Base-by-base conservation (phyloP, 1,284 basidiomycete species). In the Pseudozyma sp. region DNA sequence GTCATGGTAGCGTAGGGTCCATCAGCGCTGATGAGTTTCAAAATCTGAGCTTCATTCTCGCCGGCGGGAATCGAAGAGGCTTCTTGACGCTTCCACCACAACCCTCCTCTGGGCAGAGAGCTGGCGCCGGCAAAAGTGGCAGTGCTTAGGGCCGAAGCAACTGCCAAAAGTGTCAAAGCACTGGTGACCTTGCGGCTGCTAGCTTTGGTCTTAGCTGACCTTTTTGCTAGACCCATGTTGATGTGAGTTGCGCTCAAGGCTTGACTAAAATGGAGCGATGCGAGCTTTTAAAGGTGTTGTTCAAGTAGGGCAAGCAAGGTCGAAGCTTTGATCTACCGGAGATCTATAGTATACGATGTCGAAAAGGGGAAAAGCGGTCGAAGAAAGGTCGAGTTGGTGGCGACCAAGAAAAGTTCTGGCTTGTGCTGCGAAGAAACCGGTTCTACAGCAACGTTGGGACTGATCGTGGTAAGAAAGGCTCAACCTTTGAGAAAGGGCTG, bases 1-100 rank as follows among this genome's bases (percentile, higher is more conserved):
- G 64, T 57, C 53, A 65, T 52, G 10, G 70, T 67, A 34, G 70
- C 63, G 13, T 62, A 72, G 3, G 56, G 51, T n/a, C 70, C 70
- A 1, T 55, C 38, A 5, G 70, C 70, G 21, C 54, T 61, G 56
- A 72, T 72, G 18, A 72, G 56, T 21, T 72, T 72, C 31, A 72
- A 49, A 10, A 59, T 21, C 16, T 62, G 64, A 36, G 59, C 56
- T 36, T 55, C 63, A 5, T 42, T n/a, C 13, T 18, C 16, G 25
- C 25, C 25, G 25, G 25, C 25, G 3, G 52, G 9, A 18, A 31
- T 13, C 7, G 39, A 19, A 2, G 40, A 12, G 6, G 47, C 3
- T 31, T 55, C 60, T 51, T 70, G 67, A 38, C 67, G 67, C 40
- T 57, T 70, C 34, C 48, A 57, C 61, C 61, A 70, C n/a, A 49